Percentiles rank a stretch among this genome's conserved stretches.
These are phyloP conservation scores for Claviceps citrina DNA, from an alignment of 2,329 filamentous ascomycete genomes.

Conservation along the genomic window DNA sequence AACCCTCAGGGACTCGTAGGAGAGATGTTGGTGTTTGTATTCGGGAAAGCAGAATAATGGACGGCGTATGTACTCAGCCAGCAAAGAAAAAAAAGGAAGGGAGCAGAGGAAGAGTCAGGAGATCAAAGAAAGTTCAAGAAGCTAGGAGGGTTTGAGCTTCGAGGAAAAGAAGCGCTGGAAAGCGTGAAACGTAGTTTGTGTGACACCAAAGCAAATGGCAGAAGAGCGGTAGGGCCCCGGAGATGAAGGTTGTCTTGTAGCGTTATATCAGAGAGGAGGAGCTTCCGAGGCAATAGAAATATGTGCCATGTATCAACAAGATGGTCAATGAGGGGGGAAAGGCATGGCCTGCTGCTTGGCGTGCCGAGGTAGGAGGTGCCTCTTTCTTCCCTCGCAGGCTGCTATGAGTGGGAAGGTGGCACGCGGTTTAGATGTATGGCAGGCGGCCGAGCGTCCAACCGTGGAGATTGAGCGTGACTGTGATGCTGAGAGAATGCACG, in stretches of 20 bases:
- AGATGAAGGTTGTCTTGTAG: not conserved
- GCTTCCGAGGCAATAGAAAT: slow-evolving; percentile 5
- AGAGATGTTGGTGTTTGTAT: not conserved
- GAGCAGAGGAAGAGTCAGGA: not conserved
- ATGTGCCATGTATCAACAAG: not conserved
- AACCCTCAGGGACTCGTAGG: not conserved
- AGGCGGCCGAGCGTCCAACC: not conserved
- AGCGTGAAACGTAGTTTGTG: slow-evolving; percentile 14
- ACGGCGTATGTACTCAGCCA: not conserved
- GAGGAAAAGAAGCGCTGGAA: slow-evolving; percentile 9
- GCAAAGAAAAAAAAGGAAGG: not conserved
- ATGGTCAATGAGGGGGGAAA: not conserved
- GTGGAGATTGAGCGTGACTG: not conserved
- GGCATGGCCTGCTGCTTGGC: not conserved
- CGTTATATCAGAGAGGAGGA: slow-evolving; percentile 5
- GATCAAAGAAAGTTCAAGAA: slow-evolving; percentile 1
- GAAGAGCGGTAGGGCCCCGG: slow-evolving; percentile 4
- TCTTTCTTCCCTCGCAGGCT: slow-evolving; percentile 5
- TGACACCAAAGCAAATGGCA: slow-evolving; percentile 10
- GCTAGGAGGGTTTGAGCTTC: slow-evolving; percentile 3
- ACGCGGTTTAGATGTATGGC: slow-evolving; percentile 2
- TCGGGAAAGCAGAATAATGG: not conserved
- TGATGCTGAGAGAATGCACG: slow-evolving; percentile 1
- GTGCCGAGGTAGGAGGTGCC: slow-evolving; percentile 4
- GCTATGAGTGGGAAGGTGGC: slow-evolving; percentile 4